A percentile compares a stretch with the other conserved stretches of the same genome.
Evolutionary conservation across 2,329 filamentous ascomycete genomes (phyloP).

Genomic region (Ceratocystis harringtonii): DNA sequence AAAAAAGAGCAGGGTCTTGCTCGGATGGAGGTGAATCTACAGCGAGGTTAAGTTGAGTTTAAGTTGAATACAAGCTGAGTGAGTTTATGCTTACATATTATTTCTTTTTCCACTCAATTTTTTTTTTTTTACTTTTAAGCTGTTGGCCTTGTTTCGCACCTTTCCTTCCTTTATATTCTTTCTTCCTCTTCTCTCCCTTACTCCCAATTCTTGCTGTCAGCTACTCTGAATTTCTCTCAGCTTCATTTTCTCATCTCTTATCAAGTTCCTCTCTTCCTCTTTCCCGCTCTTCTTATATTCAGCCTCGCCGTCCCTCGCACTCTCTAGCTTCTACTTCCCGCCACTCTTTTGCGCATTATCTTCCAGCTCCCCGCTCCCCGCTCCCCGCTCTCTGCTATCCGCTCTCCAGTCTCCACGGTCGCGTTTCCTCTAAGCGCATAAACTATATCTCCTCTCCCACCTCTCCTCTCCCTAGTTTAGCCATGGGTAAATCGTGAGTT

Average conservation of each 20-base stretch:
- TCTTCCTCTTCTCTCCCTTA: background rate
- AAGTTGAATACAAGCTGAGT: background rate
- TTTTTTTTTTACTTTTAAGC: background rate
- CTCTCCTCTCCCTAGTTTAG: background rate
- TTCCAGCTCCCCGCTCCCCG: background rate
- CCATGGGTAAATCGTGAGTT: constrained; percentile 44
- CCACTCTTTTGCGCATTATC: too few relatives aligned
- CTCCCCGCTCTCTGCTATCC: background rate
- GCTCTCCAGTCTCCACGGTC: background rate
- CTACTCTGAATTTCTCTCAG: background rate
- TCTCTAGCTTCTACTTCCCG: background rate
- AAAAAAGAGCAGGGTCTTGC: too few relatives aligned
- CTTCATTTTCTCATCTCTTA: too few relatives aligned
- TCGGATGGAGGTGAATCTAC: too few relatives aligned
- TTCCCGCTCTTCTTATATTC: too few relatives aligned
- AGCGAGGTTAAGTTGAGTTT: too few relatives aligned
- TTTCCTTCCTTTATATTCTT: constrained; percentile 11
- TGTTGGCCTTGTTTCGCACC: background rate
- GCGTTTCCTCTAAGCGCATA: background rate
- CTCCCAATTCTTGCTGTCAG: background rate
- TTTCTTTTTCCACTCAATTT: background rate
- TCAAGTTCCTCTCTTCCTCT: too few relatives aligned
- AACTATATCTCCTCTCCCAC: background rate
- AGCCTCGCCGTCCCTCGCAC: background rate
- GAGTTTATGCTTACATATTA: background rate